Base-by-base conservation (phyloP, 768 basidiomycete species). In the Suillus bovinus region DNA sequence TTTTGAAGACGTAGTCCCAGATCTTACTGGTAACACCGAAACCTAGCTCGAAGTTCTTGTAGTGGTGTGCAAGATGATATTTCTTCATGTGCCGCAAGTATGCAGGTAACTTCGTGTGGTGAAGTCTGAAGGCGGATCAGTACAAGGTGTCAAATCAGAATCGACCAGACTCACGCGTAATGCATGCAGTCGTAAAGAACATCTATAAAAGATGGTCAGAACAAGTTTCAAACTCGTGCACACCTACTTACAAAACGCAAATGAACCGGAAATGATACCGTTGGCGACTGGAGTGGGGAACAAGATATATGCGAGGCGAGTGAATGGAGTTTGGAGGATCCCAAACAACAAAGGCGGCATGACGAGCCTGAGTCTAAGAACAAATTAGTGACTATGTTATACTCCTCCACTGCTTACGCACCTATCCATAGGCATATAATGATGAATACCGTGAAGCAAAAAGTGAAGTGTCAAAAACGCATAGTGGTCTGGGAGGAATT, bases 11-110 rank as follows among this genome's bases (percentile, higher is more conserved):
- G 71, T 86, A 78, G 75, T 98, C 96, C 96, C 96, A 99, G 44
- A 98, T 79, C 80, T 96, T 98, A 79, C 92, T 94, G 8, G 96
- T 98, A 13, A 99, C 96, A 36, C 96, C 96, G 71, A 96, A 99
- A 20, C 95, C 96, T 49, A 99, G 89, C 71, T 97, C 94, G 73
- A 94, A 96, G 80, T 97, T 96, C 78, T 97, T 97, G 81, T 96
- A 97, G 74, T 98, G 96, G 71, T 98, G 96, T 8, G 94, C 95
- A 65, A 99, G 84, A 70, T 99, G 97, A 72, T 98, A 99, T 72
- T 92, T 92, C 82, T 99, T 99, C 91, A 93, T 90, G 72, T 94
- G 90, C 62, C 82, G 83, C 77, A 99, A 74, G 77, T 98, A 97
- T 39, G 87, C 79, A 3, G 94, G 94, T 27, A 96, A 85, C 67